Evolutionary conservation across 495 filamentous ascomycete species (phyloP), one percentile per base, ranked within the genome.

Genomic region (Lasiosphaeria miniovina): DNA sequence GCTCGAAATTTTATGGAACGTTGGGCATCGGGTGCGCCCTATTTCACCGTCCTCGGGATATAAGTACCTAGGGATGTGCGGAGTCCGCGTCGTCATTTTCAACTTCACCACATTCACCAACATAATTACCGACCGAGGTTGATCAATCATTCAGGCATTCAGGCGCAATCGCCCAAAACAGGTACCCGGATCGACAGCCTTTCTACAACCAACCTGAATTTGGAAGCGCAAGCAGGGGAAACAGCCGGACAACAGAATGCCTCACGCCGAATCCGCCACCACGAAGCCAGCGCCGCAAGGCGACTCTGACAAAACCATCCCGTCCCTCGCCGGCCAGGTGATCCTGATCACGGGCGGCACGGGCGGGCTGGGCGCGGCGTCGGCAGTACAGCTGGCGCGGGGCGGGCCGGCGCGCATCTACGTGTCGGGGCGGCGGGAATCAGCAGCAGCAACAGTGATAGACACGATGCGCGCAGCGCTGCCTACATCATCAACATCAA

Each of bases 261-360:
- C 38, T 1, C 38, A 41, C 38, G 38, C 38, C 38, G 12, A 41
- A 41, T 12, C 7, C 12, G 38, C 8, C 38, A 41, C 38, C 7
- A 7, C 12, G 8, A 7, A 41, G 7, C 12, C 8, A 41, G 38
- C 38, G 8, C 1, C 38, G 8, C 38, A 41, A 41, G 38, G 8
- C 7, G 43, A n/a, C 7, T 24, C 24, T 2, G 24, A 24, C 24
- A 24, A 24, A 46, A 24, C 17, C 41, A 45, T n/a, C 8, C 10
- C 10, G 14, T 12, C 36, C 38, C n/a, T 57, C 48, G 4, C 15
- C 4, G 81, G 77, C 36, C 86, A 82, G 65, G 80, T 85, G 9
- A 78, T 88, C 49, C 68, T 88, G 17, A 74, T 89, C 31, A 89
- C 86, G 24, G 86, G 55, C 4, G 86, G 86, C 41, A 90, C 86